Evolutionary conservation across 2,329 filamentous ascomycete species (phyloP).

Genomic region (Pestalotiopsis sp.): DNA sequence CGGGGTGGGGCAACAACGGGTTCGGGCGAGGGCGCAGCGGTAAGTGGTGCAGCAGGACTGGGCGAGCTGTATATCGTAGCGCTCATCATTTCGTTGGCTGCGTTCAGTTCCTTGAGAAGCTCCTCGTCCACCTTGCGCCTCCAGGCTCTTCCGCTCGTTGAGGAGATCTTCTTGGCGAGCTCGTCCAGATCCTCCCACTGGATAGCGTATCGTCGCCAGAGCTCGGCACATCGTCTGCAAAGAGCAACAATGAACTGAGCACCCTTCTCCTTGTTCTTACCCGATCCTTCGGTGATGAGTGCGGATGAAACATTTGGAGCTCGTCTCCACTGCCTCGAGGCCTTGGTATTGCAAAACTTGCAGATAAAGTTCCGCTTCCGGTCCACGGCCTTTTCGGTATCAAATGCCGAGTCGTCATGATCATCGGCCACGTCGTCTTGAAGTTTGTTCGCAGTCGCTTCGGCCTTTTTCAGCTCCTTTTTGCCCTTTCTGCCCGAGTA

Average conservation of each 20-base stretch:
- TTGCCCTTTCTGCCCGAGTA: slow-evolving; percentile 87
- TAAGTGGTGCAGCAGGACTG: slow-evolving; percentile 28
- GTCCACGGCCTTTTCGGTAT: slow-evolving; percentile 77
- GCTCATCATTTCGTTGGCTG: slow-evolving; percentile 63
- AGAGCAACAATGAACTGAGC: slow-evolving; percentile 77
- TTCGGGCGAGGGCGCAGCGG: slow-evolving; percentile 29
- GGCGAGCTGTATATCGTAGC: slow-evolving; percentile 41
- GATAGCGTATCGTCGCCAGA: slow-evolving; percentile 95
- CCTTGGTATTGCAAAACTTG: slow-evolving; percentile 84
- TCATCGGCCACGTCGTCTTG: slow-evolving; percentile 92
- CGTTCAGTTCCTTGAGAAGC: slow-evolving; percentile 71
- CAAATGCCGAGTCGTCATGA: slow-evolving; percentile 93
- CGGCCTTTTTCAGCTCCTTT: slow-evolving; percentile 77
- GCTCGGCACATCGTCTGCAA: slow-evolving; percentile 84
- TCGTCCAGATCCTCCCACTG: slow-evolving; percentile 96
- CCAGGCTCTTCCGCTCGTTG: slow-evolving; percentile 78
- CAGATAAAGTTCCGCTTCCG: slow-evolving; percentile 87
- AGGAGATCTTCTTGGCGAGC: slow-evolving; percentile 81
- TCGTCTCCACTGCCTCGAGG: slow-evolving; percentile 87
- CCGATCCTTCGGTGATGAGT: slow-evolving; percentile 64
- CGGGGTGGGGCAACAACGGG: slow-evolving; percentile 47
- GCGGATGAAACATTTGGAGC: slow-evolving; percentile 79
- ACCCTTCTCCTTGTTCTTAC: slow-evolving; percentile 78
- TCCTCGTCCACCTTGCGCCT: slow-evolving; percentile 93
- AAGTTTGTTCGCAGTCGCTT: slow-evolving; percentile 72